Conservation (phyloP, 805 yeast genomes). For the Candida khao-thaluensis region DNA sequence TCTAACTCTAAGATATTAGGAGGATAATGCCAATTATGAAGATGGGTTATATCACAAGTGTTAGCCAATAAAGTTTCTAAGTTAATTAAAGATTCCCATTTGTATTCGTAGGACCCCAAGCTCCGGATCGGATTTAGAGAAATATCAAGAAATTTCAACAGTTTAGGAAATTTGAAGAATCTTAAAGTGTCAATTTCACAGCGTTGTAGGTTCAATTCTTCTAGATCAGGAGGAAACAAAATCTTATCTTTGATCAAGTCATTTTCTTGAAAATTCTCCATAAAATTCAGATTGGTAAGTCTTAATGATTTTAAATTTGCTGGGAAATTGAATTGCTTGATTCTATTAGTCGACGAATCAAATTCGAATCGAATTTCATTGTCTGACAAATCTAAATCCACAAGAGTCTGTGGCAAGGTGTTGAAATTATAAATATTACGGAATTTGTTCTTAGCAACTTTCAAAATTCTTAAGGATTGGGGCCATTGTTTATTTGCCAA, state of each 20-base stretch:
- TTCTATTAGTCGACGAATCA: neutral
- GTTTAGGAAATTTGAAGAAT: slow-evolving; percentile 29
- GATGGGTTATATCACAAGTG: no score
- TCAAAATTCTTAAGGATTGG: slow-evolving; percentile 10
- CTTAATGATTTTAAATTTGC: neutral
- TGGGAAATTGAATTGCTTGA: slow-evolving; percentile 6
- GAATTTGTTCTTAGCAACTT: slow-evolving; percentile 12
- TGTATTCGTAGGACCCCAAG: slow-evolving; percentile 22
- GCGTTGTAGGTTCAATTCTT: slow-evolving; percentile 4
- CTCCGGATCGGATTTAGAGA: slow-evolving; percentile 22
- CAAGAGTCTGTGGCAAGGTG: slow-evolving; percentile 10
- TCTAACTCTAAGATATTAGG: slow-evolving; percentile 22
- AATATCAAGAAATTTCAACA: slow-evolving; percentile 23
- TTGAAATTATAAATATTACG: slow-evolving; percentile 5
- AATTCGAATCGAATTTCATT: neutral
- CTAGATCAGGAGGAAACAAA: slow-evolving; percentile 7
- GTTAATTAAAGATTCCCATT: slow-evolving; percentile 26
- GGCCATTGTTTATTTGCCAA: slow-evolving; percentile 12
- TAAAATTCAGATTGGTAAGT: no score
- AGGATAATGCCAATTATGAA: slow-evolving; percentile 23
- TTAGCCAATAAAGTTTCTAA: slow-evolving; percentile 24
- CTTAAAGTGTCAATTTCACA: slow-evolving; percentile 16
- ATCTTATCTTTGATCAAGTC: slow-evolving; percentile 1
- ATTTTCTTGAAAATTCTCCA: neutral
- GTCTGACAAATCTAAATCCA: slow-evolving; percentile 1